phyloP scores from a whole-genome alignment of 2,329 filamentous ascomycete species.

The Curvularia sp. region DNA sequence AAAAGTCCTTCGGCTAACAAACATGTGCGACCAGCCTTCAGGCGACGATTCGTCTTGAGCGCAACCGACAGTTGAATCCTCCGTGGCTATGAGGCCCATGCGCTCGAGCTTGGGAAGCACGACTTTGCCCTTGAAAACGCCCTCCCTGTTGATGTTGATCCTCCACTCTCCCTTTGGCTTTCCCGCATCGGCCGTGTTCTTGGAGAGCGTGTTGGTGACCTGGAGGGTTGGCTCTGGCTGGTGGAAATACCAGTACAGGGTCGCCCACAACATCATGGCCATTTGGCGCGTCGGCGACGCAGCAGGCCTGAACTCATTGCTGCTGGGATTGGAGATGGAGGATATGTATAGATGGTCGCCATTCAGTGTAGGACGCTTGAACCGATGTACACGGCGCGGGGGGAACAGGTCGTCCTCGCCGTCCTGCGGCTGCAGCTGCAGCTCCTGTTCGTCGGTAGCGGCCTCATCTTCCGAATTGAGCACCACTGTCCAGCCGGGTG shows the following conservation, averaged over 20 bases:
- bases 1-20: conserved; percentile 79
- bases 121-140: conserved; percentile 84
- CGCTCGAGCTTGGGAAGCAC: conserved; percentile 89
- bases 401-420: conserved; percentile 40
- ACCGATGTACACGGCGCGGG: conserved; percentile 65
- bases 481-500: conserved; percentile 88
- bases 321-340: conserved; percentile 84
- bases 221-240: conserved; percentile 74
- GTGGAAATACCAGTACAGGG: conserved; percentile 97
- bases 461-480: conserved; percentile 70
- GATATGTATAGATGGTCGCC: conserved; percentile 90
- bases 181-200: conserved; percentile 68
- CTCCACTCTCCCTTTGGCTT: conserved; percentile 85
- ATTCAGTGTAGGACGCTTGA: conserved; percentile 74
- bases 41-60: conserved; percentile 66
- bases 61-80: conserved; percentile 76
- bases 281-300: conserved; percentile 86
- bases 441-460: conserved; percentile 35
- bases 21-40: conserved; percentile 79
- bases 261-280: conserved; percentile 96
- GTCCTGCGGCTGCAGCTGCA: conserved; percentile 37
- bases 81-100: conserved; percentile 82
- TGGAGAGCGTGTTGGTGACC: conserved; percentile 68
- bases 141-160: conserved; percentile 82
- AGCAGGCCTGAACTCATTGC: conserved; percentile 77